A percentile compares a stretch with the other conserved stretches of the same genome.
These are phyloP conservation scores for Avicennia marina DNA, from an alignment of 257 asterid species.

Conservation along the genomic window DNA sequence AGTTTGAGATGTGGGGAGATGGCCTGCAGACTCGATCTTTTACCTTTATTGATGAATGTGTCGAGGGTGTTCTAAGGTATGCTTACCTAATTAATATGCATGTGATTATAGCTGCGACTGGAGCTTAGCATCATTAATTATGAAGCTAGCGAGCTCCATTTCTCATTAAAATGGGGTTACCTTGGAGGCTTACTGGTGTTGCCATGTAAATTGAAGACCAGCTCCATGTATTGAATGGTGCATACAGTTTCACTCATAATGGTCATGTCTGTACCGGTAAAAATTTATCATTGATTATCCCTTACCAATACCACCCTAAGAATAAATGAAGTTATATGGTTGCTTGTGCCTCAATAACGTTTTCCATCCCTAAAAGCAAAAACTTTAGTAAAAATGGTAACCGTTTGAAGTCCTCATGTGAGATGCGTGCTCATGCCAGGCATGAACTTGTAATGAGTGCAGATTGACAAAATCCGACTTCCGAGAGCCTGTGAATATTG, in stretches of 20 bases:
- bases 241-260: too few relatives aligned
- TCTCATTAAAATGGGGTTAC: too few relatives aligned
- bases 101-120: background rate
- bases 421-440: too few relatives aligned
- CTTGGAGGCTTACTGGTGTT: too few relatives aligned
- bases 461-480: slow-evolving; percentile 89
- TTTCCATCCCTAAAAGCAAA: too few relatives aligned
- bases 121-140: background rate
- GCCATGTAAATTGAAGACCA: too few relatives aligned
- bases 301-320: background rate
- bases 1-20: slow-evolving; percentile 93
- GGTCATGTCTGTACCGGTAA: too few relatives aligned
- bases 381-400: background rate
- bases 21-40: slow-evolving; percentile 87
- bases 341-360: too few relatives aligned
- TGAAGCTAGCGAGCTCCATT: background rate
- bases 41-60: slow-evolving; percentile 85
- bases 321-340: background rate
- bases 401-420: background rate
- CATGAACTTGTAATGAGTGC: too few relatives aligned
- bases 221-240: too few relatives aligned
- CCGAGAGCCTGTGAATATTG: slow-evolving; percentile 88
- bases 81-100: background rate
- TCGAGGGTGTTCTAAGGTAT: slow-evolving; percentile 83
- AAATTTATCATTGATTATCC: background rate